Evolutionary conservation across 73 alveolate genomes (phyloP).

Genomic region (Tetrahymena thermophila): DNA sequence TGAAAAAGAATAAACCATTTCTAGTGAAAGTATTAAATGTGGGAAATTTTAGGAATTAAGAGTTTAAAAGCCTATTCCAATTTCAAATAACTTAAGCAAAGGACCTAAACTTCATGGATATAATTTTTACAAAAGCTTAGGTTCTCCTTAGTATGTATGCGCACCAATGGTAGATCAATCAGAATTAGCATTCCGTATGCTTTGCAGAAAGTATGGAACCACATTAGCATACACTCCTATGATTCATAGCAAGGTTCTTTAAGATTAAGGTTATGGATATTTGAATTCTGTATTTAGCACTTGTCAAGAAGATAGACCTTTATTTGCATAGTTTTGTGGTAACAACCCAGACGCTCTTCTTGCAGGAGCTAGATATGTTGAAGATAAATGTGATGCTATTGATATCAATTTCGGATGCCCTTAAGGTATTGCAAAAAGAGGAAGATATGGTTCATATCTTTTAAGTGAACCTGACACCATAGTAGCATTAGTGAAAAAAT

Average conservation of each 20-base stretch:
- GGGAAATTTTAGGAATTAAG: background rate
- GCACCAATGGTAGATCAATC: slow-evolving; percentile 97
- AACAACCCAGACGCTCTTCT: slow-evolving; percentile 91
- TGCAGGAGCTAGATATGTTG: slow-evolving; percentile 79
- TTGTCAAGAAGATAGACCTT: slow-evolving; percentile 83
- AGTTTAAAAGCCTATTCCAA: background rate
- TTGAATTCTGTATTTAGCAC: slow-evolving; percentile 71
- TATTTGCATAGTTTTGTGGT: slow-evolving; percentile 94
- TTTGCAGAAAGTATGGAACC: slow-evolving; percentile 86
- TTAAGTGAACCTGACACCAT: slow-evolving; percentile 83
- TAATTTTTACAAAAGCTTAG: slow-evolving; percentile 79
- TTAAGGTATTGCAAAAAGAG: slow-evolving; percentile 93
- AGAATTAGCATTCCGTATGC: slow-evolving; percentile 90
- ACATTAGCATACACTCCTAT: slow-evolving; percentile 92
- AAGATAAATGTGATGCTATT: slow-evolving; percentile 87
- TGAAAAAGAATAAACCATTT: background rate
- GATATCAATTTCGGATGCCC: slow-evolving; percentile 97
- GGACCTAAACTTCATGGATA: slow-evolving; percentile 38
- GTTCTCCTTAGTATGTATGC: slow-evolving; percentile 88
- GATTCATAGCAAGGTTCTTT: slow-evolving; percentile 74
- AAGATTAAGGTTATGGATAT: slow-evolving; percentile 51
- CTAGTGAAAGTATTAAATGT: background rate
- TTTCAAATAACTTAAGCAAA: background rate
- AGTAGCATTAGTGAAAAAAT: slow-evolving; percentile 53
- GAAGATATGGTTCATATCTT: slow-evolving; percentile 93